Conservation (phyloP, 225 moss, liverwort and hornwort species). For the Anthoceros angustus region DNA sequence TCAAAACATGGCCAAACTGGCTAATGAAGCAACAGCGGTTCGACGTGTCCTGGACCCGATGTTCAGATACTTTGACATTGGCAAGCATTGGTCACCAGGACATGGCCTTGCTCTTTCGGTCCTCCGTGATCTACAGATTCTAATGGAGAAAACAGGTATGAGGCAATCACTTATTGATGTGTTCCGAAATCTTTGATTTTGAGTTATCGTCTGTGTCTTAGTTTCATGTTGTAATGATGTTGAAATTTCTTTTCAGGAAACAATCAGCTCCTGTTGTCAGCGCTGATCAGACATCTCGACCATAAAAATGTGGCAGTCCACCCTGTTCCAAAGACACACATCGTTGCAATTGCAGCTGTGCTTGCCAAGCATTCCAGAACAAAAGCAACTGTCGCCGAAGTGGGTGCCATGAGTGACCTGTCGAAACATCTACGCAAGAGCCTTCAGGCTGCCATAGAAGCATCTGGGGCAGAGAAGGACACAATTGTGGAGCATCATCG, state of each 20-base stretch:
- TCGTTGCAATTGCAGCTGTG: conserved; percentile 49
- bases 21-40: conserved; percentile 76
- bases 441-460: conserved; percentile 40
- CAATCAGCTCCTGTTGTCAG: conserved; percentile 57
- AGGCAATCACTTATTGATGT: not conserved
- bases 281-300: conserved; percentile 77
- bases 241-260: conserved; percentile 32
- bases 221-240: not conserved
- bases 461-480: conserved; percentile 15
- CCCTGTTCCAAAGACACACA: conserved; percentile 39
- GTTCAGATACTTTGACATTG: conserved; percentile 65
- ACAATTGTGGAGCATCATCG: conserved; percentile 26
- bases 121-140: conserved; percentile 62
- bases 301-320: conserved; percentile 35
- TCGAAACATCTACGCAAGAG: conserved; percentile 68
- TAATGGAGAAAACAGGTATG: conserved; percentile 85
- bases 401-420: conserved; percentile 76
- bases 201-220: too few species aligned
- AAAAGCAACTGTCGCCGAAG: conserved; percentile 59
- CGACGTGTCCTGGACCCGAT: conserved; percentile 81
- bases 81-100: conserved; percentile 65
- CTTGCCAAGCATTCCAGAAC: conserved; percentile 63
- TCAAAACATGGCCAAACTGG: conserved; percentile 73
- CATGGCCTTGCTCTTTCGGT: conserved; percentile 61
- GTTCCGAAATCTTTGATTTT: not conserved